Evolutionary conservation across 73 alveolate genomes (phyloP).

Genomic region (Durusdinium trenchii): DNA sequence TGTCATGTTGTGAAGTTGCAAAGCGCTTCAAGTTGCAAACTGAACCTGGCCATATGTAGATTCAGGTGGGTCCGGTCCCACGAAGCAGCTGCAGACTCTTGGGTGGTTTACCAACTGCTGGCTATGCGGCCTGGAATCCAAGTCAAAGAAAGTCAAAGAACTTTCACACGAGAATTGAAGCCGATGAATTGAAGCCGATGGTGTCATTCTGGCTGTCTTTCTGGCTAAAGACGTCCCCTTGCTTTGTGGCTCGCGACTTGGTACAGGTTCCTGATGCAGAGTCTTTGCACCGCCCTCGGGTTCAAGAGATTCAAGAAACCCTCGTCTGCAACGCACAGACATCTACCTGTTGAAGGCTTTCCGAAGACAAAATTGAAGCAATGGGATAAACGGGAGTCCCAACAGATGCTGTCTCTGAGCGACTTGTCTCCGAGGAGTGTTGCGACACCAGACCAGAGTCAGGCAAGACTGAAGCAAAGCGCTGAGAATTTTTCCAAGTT

Average conservation of each 20-base stretch:
- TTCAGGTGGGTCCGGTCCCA: slow-evolving; percentile 85
- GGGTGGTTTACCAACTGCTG: slow-evolving; percentile 67
- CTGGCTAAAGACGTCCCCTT: background rate
- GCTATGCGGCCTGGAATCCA: slow-evolving; percentile 69
- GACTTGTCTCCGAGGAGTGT: background rate
- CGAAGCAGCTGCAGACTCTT: slow-evolving; percentile 60
- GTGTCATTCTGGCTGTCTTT: slow-evolving; percentile 2
- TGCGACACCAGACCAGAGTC: slow-evolving; percentile 18
- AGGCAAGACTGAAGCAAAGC: slow-evolving; percentile 3
- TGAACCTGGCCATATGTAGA: too few species aligned
- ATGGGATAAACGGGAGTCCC: background rate
- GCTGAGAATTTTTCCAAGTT: too few species aligned
- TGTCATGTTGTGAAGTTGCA: too few species aligned
- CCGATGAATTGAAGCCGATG: background rate
- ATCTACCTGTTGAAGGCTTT: background rate
- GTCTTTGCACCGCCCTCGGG: slow-evolving; percentile 7
- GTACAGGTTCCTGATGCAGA: slow-evolving; percentile 41
- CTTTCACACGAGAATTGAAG: background rate
- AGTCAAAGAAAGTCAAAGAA: background rate
- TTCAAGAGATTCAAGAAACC: background rate
- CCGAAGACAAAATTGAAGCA: background rate
- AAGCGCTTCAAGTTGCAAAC: too few species aligned
- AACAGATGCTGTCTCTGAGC: background rate
- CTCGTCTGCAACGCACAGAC: background rate
- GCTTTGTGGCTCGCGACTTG: background rate